Conservation (phyloP, 257 asterid species). For the Handroanthus guayacan region DNA sequence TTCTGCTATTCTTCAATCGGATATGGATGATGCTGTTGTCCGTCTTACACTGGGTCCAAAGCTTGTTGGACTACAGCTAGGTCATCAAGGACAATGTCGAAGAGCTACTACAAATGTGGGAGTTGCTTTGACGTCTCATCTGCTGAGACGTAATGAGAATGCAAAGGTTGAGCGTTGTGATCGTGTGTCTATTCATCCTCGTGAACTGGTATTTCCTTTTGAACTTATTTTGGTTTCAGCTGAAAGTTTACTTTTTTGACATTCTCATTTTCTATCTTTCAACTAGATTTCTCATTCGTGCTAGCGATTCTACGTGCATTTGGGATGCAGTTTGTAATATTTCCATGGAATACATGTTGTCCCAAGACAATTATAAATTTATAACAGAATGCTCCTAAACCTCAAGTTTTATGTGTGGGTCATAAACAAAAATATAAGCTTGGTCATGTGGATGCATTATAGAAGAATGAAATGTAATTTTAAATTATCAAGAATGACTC, state of each 20-base stretch:
- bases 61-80: conserved; percentile 77
- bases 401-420: conserved; percentile 9
- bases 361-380: neutral
- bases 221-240: conserved; percentile 11
- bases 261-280: neutral
- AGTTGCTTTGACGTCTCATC: conserved; percentile 84
- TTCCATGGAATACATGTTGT: neutral
- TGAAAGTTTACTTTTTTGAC: conserved; percentile 12
- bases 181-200: conserved; percentile 92
- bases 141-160: conserved; percentile 77
- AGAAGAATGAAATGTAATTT: neutral
- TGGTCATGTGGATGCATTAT: neutral
- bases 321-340: neutral
- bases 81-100: conserved; percentile 93
- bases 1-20: conserved; percentile 71
- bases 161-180: conserved; percentile 88
- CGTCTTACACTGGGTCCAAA: conserved; percentile 97
- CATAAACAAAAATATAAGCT: neutral
- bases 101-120: conserved; percentile 93
- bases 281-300: neutral
- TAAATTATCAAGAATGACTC: neutral
- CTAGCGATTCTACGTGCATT: conserved; percentile 4
- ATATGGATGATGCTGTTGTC: conserved; percentile 96
- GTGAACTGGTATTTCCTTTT: conserved; percentile 76
- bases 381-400: neutral